A percentile compares a stretch with the other conserved stretches of the same genome.
phyloP scores from a whole-genome alignment of 306 rosid species.

The Vigna radiata region DNA sequence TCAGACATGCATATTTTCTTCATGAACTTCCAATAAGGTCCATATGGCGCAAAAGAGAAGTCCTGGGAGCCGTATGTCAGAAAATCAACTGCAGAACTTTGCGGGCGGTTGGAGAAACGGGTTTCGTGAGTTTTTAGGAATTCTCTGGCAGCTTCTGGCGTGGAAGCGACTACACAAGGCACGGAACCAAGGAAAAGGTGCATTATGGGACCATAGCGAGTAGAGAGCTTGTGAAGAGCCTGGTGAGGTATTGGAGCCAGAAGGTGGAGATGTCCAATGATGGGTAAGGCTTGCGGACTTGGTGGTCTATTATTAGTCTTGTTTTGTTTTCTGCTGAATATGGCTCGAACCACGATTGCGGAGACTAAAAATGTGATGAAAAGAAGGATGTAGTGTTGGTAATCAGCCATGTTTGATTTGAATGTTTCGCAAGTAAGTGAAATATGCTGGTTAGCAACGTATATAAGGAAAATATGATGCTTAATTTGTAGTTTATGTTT shows the following conservation, averaged over 20 bases:
- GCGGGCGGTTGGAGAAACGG: slow-evolving; percentile 60
- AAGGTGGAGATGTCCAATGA: slow-evolving; percentile 73
- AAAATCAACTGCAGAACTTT: slow-evolving; percentile 53
- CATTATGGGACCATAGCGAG: slow-evolving; percentile 63
- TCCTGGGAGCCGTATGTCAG: slow-evolving; percentile 66
- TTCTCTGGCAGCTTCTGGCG: slow-evolving; percentile 62
- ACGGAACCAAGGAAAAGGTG: slow-evolving; percentile 65
- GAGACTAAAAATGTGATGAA: slow-evolving; percentile 47
- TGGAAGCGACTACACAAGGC: slow-evolving; percentile 65
- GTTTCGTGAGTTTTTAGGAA: slow-evolving; percentile 70
- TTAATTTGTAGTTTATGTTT: slow-evolving; percentile 40
- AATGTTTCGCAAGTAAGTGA: slow-evolving; percentile 15
- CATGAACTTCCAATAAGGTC: slow-evolving; percentile 80
- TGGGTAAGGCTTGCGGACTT: slow-evolving; percentile 61
- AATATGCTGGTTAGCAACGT: background rate
- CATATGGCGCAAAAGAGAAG: slow-evolving; percentile 67
- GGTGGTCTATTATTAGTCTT: slow-evolving; percentile 52
- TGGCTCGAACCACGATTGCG: slow-evolving; percentile 42
- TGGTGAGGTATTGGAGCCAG: slow-evolving; percentile 62
- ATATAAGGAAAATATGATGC: slow-evolving; percentile 12
- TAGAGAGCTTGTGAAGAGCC: slow-evolving; percentile 61
- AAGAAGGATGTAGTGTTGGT: slow-evolving; percentile 41
- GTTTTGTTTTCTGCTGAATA: slow-evolving; percentile 42
- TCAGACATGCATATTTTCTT: slow-evolving; percentile 70
- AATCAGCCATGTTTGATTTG: slow-evolving; percentile 46